Conservation (phyloP, 441 rosid genomes). For the Populus trichocarpa region DNA sequence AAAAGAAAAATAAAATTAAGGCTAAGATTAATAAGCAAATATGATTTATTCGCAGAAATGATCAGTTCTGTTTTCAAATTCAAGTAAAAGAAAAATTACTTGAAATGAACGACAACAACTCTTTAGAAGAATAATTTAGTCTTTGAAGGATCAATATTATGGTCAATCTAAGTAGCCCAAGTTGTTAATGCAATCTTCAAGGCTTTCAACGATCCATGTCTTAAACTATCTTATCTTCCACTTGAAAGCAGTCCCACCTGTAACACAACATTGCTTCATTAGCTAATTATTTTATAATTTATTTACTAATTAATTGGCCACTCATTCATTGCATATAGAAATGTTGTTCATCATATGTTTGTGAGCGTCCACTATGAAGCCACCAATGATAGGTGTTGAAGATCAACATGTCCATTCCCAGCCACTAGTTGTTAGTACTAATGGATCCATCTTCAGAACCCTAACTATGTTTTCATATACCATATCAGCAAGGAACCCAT, state of each 20-base stretch:
- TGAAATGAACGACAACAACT: constrained; percentile 62
- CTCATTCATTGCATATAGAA: not conserved
- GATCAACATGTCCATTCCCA: not conserved
- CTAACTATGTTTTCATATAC: constrained; percentile 29
- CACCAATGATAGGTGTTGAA: constrained; percentile 40
- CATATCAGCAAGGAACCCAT: constrained; percentile 59
- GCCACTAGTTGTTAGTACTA: constrained; percentile 42
- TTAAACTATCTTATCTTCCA: constrained; percentile 32
- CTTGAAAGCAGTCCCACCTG: constrained; percentile 68
- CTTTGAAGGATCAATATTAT: constrained; percentile 39
- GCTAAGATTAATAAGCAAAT: not conserved
- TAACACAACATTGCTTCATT: not conserved
- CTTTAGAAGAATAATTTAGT: constrained; percentile 66
- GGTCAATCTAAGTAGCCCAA: constrained; percentile 53
- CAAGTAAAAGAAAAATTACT: constrained; percentile 31
- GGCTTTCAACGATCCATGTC: constrained; percentile 71
- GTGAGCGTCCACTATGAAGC: constrained; percentile 59
- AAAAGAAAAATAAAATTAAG: not conserved
- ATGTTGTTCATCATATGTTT: constrained; percentile 30
- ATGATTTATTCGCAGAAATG: not conserved
- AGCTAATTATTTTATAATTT: not conserved
- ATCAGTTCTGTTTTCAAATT: not conserved
- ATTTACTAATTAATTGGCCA: not conserved
- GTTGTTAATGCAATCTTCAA: constrained; percentile 59
- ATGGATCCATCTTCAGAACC: constrained; percentile 55